Percentiles rank a stretch among this genome's conserved stretches.
Conservation (phyloP, 176 grass and related monocot species). For the Poa annua region DNA sequence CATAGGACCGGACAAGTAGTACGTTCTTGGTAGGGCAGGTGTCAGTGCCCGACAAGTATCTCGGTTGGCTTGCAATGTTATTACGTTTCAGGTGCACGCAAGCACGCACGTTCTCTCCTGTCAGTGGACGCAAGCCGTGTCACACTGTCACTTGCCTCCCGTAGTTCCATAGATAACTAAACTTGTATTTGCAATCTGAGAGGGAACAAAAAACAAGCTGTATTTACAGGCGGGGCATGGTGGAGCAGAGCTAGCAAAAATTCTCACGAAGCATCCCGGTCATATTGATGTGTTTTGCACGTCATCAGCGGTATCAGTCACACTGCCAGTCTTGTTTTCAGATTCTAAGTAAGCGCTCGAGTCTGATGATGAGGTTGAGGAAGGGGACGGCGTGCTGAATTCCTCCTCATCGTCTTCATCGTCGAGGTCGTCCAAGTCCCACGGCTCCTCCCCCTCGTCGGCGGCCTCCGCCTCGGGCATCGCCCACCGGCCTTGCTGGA, state of each 20-base stretch:
- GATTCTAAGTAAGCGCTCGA: conserved; percentile 41
- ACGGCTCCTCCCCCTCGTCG: conserved; percentile 40
- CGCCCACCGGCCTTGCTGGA: conserved; percentile 70
- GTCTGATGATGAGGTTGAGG: conserved; percentile 57
- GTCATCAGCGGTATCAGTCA: too few relatives aligned
- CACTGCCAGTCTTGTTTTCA: not conserved
- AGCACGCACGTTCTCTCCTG: conserved; percentile 21
- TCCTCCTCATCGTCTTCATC: conserved; percentile 38
- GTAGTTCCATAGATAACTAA: not conserved
- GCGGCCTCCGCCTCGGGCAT: conserved; percentile 54
- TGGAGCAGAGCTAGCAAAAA: conserved; percentile 37
- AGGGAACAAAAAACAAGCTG: not conserved
- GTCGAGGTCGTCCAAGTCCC: conserved; percentile 65
- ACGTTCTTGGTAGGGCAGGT: not conserved
- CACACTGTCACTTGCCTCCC: not conserved
- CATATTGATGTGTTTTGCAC: not conserved
- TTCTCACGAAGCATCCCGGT: not conserved
- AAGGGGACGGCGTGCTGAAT: conserved; percentile 42
- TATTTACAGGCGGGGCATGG: conserved; percentile 36
- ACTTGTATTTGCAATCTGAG: not conserved
- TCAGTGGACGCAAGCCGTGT: not conserved
- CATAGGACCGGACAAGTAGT: not conserved
- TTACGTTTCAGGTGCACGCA: conserved; percentile 8
- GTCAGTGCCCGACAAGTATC: conserved; percentile 45
- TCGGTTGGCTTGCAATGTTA: not conserved